These are phyloP conservation scores for Ophiognomonia clavigignenti-juglandacearum DNA, from an alignment of 2,329 filamentous ascomycete species.

Conservation along the genomic window DNA sequence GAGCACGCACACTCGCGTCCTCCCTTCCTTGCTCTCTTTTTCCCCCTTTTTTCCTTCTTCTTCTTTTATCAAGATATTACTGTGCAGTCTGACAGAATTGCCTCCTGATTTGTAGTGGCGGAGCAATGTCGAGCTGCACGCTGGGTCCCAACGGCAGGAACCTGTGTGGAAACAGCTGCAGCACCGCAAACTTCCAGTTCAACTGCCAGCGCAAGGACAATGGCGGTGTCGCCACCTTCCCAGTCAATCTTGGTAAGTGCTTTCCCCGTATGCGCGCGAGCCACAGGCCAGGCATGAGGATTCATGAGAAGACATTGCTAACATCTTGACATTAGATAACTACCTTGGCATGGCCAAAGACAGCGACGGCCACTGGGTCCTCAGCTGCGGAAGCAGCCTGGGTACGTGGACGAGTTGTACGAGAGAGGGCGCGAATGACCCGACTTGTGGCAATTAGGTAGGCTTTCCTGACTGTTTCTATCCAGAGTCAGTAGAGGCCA, in stretches of 20 bases:
- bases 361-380: neutral
- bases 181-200: neutral
- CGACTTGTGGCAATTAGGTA: neutral
- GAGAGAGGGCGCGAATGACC: neutral
- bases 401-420: neutral
- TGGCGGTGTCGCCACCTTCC: neutral
- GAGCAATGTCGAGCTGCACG: neutral
- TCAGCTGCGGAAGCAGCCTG: neutral
- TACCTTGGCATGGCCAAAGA: neutral
- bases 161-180: neutral
- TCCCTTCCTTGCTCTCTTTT: neutral
- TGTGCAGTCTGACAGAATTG: too few species aligned
- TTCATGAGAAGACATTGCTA: neutral
- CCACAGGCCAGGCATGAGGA: neutral
- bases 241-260: neutral
- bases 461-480: too few species aligned
- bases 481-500: neutral
- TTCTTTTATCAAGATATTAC: too few species aligned
- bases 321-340: neutral
- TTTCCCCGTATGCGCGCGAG: too few species aligned
- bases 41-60: neutral
- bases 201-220: neutral
- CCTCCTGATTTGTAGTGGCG: neutral
- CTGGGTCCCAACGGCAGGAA: neutral
- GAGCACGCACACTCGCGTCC: too few species aligned